phyloP scores from a whole-genome alignment of 345 rosid species.

The Salix suchowensis region DNA sequence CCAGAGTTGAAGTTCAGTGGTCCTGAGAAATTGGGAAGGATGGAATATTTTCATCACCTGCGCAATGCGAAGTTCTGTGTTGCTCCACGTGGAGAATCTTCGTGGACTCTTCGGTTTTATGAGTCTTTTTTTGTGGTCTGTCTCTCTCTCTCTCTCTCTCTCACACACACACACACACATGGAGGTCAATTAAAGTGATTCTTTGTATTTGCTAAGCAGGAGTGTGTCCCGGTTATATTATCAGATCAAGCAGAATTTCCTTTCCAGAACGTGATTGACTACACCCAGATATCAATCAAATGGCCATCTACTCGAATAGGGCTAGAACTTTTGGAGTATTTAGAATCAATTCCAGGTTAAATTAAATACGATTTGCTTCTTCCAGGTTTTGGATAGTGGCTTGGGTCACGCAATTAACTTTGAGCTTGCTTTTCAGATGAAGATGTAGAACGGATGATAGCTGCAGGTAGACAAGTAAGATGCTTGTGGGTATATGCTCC shows the following conservation, averaged over 20 bases:
- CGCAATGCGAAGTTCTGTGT: slow-evolving; percentile 91
- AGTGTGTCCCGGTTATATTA: slow-evolving; percentile 88
- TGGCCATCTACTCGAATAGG: slow-evolving; percentile 89
- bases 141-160: slow-evolving; percentile 27
- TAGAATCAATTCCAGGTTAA: slow-evolving; percentile 62
- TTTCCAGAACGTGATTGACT: slow-evolving; percentile 86
- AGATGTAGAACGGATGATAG: slow-evolving; percentile 62
- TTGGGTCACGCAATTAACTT: not conserved
- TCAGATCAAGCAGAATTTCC: slow-evolving; percentile 90
- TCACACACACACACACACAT: not conserved
- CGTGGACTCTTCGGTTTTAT: slow-evolving; percentile 96
- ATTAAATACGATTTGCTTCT: not conserved
- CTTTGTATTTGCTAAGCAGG: slow-evolving; percentile 43
- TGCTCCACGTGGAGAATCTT: slow-evolving; percentile 96
- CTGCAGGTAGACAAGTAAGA: slow-evolving; percentile 58
- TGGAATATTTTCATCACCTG: slow-evolving; percentile 85
- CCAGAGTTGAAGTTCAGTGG: slow-evolving; percentile 94
- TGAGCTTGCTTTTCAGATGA: slow-evolving; percentile 37
- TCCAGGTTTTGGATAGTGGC: not conserved
- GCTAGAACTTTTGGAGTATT: slow-evolving; percentile 66
- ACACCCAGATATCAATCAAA: slow-evolving; percentile 73
- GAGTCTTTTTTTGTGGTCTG: slow-evolving; percentile 91
- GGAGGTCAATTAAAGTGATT: not conserved
- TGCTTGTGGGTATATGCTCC: slow-evolving; percentile 80
- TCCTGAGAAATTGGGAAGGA: slow-evolving; percentile 67